Evolutionary conservation across 768 basidiomycete species (phyloP).

Genomic region (Lactarius indigo): DNA sequence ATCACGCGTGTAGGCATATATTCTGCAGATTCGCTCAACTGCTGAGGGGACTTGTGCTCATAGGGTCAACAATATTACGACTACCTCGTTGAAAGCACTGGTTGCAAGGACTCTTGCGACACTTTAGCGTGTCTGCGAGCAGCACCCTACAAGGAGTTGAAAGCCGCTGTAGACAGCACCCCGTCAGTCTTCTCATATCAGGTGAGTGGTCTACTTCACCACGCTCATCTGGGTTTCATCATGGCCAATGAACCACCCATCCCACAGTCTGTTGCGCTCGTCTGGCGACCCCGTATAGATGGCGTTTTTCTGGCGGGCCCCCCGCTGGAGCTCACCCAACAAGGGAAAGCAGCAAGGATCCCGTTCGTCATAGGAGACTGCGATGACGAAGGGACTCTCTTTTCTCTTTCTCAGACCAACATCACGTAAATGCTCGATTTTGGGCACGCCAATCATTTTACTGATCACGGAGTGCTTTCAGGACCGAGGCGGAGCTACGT

Average conservation of each 20-base stretch:
- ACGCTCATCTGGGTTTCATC: not conserved
- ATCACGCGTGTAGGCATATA: constrained; percentile 35
- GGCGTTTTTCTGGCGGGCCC: constrained; percentile 36
- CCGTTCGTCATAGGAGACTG: constrained; percentile 31
- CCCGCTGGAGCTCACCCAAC: constrained; percentile 33
- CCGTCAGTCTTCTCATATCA: constrained; percentile 32
- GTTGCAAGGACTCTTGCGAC: constrained; percentile 36
- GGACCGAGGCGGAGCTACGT: constrained; percentile 22
- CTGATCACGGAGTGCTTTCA: not conserved
- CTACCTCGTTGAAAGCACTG: constrained; percentile 35
- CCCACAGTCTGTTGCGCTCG: constrained; percentile 29
- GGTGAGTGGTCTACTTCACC: constrained; percentile 19
- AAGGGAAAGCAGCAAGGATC: constrained; percentile 34
- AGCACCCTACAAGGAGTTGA: constrained; percentile 33
- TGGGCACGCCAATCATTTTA: not conserved
- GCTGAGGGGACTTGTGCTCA: not conserved
- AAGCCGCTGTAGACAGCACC: constrained; percentile 33
- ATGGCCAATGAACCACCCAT: not conserved
- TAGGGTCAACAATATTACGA: constrained; percentile 40
- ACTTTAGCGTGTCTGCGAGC: constrained; percentile 42
- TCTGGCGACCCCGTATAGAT: constrained; percentile 40
- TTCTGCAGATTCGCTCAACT: not conserved
- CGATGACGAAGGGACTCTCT: constrained; percentile 30
- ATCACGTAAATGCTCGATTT: constrained; percentile 27
- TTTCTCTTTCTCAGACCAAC: constrained; percentile 26